Evolutionary conservation across 257 asterid species (phyloP).

Genomic region (Dorcoceras hygrometricum): DNA sequence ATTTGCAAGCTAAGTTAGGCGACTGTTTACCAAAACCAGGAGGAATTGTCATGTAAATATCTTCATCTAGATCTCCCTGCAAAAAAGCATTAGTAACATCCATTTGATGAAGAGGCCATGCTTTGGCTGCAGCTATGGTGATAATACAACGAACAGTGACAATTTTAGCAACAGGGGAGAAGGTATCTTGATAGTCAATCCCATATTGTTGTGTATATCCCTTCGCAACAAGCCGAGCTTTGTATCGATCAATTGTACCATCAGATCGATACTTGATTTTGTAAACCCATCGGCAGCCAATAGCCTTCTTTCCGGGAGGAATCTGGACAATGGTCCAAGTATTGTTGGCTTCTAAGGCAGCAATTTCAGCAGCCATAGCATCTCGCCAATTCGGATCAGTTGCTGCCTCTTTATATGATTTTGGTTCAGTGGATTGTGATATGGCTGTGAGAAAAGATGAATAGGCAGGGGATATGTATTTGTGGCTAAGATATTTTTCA

Average conservation of each 20-base stretch:
- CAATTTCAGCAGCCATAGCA: not conserved
- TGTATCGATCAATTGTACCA: not conserved
- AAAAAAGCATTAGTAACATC: not conserved
- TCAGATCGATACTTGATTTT: not conserved
- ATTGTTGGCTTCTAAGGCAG: not conserved
- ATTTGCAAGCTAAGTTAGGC: not conserved
- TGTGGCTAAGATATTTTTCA: too few relatives aligned
- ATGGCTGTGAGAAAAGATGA: too few relatives aligned
- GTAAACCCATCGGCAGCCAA: not conserved
- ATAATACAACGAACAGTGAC: not conserved
- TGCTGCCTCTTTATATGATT: too few relatives aligned
- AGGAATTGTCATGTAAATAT: not conserved
- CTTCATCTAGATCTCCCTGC: not conserved
- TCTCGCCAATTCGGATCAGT: not conserved
- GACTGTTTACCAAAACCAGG: not conserved
- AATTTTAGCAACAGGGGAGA: not conserved
- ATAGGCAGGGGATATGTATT: too few relatives aligned
- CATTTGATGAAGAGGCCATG: not conserved
- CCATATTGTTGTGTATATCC: not conserved
- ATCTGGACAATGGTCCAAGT: not conserved
- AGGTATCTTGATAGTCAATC: not conserved
- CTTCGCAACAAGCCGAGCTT: not conserved
- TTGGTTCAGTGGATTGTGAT: too few relatives aligned
- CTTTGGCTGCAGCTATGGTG: not conserved
- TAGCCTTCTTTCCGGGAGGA: not conserved